Evolutionary conservation across 2,329 filamentous ascomycete species (phyloP).

Genomic region (Aureobasidium sp.): DNA sequence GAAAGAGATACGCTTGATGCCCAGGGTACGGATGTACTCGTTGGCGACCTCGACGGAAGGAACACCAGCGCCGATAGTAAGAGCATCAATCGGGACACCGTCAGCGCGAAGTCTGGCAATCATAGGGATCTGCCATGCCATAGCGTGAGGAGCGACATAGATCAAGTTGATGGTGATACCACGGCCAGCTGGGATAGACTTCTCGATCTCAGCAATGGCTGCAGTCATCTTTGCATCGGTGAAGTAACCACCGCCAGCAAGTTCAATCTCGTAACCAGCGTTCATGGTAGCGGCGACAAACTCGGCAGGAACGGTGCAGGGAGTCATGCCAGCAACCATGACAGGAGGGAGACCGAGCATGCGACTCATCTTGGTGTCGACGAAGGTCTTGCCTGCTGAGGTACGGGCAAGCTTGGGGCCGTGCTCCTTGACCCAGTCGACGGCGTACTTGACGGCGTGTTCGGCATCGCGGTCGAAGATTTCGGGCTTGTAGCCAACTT

Average conservation of each 20-base stretch:
- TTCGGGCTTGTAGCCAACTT: slow-evolving; percentile 96
- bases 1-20: slow-evolving; percentile 87
- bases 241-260: slow-evolving; percentile 85
- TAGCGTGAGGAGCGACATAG: slow-evolving; percentile 80
- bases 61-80: slow-evolving; percentile 88
- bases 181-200: slow-evolving; percentile 70
- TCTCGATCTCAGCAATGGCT: slow-evolving; percentile 76
- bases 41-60: slow-evolving; percentile 88
- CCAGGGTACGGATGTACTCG: slow-evolving; percentile 87
- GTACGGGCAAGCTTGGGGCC: slow-evolving; percentile 88
- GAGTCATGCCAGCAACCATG: slow-evolving; percentile 92
- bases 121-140: slow-evolving; percentile 87
- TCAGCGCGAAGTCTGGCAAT: slow-evolving; percentile 71
- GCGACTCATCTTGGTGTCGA: slow-evolving; percentile 94
- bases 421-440: slow-evolving; percentile 96
- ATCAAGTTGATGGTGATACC: slow-evolving; percentile 87
- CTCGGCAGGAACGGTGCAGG: slow-evolving; percentile 79
- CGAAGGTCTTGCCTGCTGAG: slow-evolving; percentile 77
- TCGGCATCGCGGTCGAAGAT: slow-evolving; percentile 94
- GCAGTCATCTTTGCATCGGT: slow-evolving; percentile 73
- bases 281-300: slow-evolving; percentile 91
- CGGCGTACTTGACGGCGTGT: slow-evolving; percentile 86
- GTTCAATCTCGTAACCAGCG: slow-evolving; percentile 86
- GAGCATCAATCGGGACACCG: slow-evolving; percentile 81
- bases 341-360: slow-evolving; percentile 76